Evolutionary conservation across 768 basidiomycete genomes (phyloP).

Genomic region (Macrocybe gigantea): DNA sequence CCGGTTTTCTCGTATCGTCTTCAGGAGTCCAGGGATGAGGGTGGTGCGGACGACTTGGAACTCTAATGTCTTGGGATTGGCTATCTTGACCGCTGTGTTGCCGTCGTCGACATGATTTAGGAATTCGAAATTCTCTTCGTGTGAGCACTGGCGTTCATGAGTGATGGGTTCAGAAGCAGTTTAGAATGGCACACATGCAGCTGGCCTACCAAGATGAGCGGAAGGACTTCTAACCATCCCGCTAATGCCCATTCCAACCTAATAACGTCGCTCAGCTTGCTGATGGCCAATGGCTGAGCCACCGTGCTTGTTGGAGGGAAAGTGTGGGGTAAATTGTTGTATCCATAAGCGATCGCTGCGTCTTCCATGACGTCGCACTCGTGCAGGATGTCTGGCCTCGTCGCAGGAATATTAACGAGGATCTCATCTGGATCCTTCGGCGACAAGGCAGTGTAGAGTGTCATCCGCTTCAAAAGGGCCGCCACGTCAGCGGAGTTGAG

Average conservation of each 20-base stretch:
- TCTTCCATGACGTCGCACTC: constrained; percentile 99
- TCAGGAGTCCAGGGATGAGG: constrained; percentile 91
- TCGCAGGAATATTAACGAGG: constrained; percentile 77
- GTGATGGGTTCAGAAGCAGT: background rate
- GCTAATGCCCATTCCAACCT: constrained; percentile 89
- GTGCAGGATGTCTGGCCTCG: constrained; percentile 96
- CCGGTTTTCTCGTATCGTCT: constrained; percentile 95
- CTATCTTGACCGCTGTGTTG: constrained; percentile 80
- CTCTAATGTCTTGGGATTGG: constrained; percentile 96
- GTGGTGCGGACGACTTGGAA: constrained; percentile 98
- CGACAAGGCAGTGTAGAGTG: constrained; percentile 53
- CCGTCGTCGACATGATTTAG: constrained; percentile 84
- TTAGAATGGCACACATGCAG: background rate
- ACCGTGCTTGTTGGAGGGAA: constrained; percentile 95
- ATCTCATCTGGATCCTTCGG: constrained; percentile 59
- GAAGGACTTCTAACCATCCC: constrained; percentile 94
- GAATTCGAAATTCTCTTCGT: constrained; percentile 96
- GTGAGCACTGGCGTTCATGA: constrained; percentile 69
- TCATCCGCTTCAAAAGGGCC: constrained; percentile 79
- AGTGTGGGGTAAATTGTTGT: constrained; percentile 89
- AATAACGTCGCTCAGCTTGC: constrained; percentile 84
- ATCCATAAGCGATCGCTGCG: constrained; percentile 95
- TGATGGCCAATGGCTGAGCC: constrained; percentile 85
- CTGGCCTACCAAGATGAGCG: constrained; percentile 77
- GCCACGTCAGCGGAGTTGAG: constrained; percentile 64